Base-by-base conservation (phyloP, 2,329 filamentous ascomycete species). In the Colletotrichum sansevieriae region DNA sequence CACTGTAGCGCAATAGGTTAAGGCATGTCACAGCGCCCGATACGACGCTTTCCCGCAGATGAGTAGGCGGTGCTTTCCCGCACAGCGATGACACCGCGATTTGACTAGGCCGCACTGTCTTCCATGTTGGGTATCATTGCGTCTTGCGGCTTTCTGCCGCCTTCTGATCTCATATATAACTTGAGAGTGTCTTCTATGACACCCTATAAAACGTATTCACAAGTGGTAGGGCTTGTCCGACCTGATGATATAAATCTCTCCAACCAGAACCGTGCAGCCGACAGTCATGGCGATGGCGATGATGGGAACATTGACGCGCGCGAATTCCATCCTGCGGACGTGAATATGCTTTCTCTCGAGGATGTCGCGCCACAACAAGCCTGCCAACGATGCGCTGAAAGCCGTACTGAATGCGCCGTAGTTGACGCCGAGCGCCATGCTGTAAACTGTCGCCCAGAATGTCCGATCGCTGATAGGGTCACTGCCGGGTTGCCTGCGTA, bases 401-500 rank as follows among this genome's bases (percentile, higher is more conserved):
- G 90, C 89, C 0, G 88, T 87, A 74, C 90, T 92, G 75, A 93
- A 93, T 0, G 91, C 91, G 4, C 91, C 91, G 66, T 90, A 93
- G 76, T 94, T 93, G 69, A 93, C 89, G 2, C 91, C 91, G 0
- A 94, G 79, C 0, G 91, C 91, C 90, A 93, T 92, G 76, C 86
- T 87, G 77, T 93, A 93, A 0, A 93, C 87, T 0, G 91, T 91
- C 0, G 86, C 91, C 91, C 90, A 93, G 75, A 92, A 92, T 0
- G 86, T 91, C 3, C 91, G 85, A 49, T 92, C 80, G 12, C 81
- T 85, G 57, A 93, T 91, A 1, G 83, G 77, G 1, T 76, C 33
- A 25, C 49, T 78, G 0, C 78, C 78, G 44, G 82, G 84, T 0
- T 71, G 67, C 0, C 74, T 63, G 71, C 91, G 88, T 46, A 93